Evolutionary conservation across 805 yeast species (phyloP).

Genomic region (Isabelozyma pseudorhagii): DNA sequence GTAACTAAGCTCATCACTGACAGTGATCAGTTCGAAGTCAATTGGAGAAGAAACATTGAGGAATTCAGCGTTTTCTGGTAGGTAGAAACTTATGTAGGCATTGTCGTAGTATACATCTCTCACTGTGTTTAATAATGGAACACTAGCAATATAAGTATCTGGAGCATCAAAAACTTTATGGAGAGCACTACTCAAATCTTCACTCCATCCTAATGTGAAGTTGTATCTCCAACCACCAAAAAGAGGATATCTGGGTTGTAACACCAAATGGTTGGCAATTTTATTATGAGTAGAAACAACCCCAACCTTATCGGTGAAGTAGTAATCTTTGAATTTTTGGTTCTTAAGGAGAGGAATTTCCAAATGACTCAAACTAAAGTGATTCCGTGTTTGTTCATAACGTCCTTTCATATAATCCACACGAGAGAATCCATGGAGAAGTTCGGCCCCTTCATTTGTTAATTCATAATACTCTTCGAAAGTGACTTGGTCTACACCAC

Average conservation of each 20-base stretch:
- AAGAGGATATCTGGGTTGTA: conserved; percentile 89
- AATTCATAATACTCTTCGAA: conserved; percentile 85
- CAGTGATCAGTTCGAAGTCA: conserved; percentile 24
- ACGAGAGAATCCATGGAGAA: conserved; percentile 74
- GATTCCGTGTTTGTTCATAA: conserved; percentile 42
- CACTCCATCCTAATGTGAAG: conserved; percentile 94
- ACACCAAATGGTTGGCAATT: conserved; percentile 43
- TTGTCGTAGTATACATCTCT: conserved; percentile 64
- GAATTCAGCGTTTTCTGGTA: conserved; percentile 83
- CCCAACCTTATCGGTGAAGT: conserved; percentile 87
- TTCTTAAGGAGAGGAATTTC: conserved; percentile 51
- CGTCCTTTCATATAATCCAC: conserved; percentile 68
- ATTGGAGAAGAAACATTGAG: conserved; percentile 58
- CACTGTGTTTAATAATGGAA: conserved; percentile 76
- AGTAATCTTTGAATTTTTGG: conserved; percentile 49
- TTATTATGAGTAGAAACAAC: conserved; percentile 76
- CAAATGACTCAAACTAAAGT: conserved; percentile 60
- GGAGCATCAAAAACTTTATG: conserved; percentile 34
- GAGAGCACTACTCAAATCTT: conserved; percentile 52
- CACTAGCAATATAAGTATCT: conserved; percentile 54
- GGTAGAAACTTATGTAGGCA: conserved; percentile 57
- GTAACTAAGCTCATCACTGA: conserved; percentile 49
- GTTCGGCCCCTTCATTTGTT: conserved; percentile 68
- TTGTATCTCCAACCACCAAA: conserved; percentile 96
- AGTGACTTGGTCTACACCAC: conserved; percentile 64